Evolutionary conservation across 2,329 filamentous ascomycete genomes (phyloP), one percentile per base, ranked within the genome.

Genomic region (Clonostachys sp.): DNA sequence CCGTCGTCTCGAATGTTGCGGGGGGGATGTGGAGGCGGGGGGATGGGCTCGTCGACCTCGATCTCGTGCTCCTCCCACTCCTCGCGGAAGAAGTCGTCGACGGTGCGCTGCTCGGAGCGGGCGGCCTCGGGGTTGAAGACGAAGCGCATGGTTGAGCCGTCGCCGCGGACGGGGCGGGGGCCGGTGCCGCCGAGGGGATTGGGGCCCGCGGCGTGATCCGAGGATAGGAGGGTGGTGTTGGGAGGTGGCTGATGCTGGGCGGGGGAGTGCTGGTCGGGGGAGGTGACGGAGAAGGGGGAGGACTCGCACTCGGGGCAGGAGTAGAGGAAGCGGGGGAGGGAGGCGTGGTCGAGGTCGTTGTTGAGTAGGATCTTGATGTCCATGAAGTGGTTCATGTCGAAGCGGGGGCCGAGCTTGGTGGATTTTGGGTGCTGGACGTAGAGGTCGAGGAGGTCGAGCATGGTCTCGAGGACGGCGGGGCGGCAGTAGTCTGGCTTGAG

Each of bases 401-500:
- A 87, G 43, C 80, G 72, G 14, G 79, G 74, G 7, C 91, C 91
- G 17, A 96, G 74, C 45, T 85, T 82, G 34, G 91, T 96, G 45
- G 78, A 75, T 54, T 81, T 80, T 47, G 83, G 81, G 61, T 95
- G 86, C 60, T 95, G 88, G 0, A 90, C 94, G 65, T 96, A 97
- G 4, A 97, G 78, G 60, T 99, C 92, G 24, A 97, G 78, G 1
- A 96, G 76, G 61, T 97, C 94, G 38, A 96, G 81, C 57, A 96
- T 80, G 0, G 89, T 92, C 74, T 97, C 92, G 70, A 78, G 63
- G 30, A 81, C 70, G 51, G 73, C 72, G 9, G 68, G 67, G 33
- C 77, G 65, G 38, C 74, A 74, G 43, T 16, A 10, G 8, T 20
- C 17, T n/a, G 39, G 46, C 39, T 49, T 49, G 16, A 18, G 20